Percentiles rank a stretch among this genome's conserved stretches.
phyloP scores from a whole-genome alignment of 2,329 filamentous ascomycete genomes.

The Pseudogymnoascus sp. region DNA sequence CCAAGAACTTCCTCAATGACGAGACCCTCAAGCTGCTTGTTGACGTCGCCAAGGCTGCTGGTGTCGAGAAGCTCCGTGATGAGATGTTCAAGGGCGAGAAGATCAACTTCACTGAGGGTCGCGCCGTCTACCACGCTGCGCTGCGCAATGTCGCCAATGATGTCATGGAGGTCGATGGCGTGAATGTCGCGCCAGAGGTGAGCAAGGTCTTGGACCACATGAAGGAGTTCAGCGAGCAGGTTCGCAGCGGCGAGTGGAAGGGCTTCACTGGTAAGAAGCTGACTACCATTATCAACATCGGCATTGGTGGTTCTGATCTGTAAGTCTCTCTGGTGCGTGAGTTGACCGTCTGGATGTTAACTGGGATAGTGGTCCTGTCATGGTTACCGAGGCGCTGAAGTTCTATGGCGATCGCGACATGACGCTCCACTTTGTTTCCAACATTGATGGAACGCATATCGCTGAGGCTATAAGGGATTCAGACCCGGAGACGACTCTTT shows the following conservation, averaged over 20 bases:
- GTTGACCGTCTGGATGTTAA: not conserved
- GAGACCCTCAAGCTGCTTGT: constrained; percentile 82
- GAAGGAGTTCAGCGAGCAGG: constrained; percentile 94
- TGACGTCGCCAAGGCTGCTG: constrained; percentile 84
- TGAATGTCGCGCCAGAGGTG: constrained; percentile 90
- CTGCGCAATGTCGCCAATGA: constrained; percentile 82
- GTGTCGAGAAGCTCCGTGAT: constrained; percentile 87
- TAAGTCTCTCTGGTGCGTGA: constrained; percentile 41
- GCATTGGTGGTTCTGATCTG: constrained; percentile 97
- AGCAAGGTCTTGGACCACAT: constrained; percentile 90
- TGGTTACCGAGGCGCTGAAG: constrained; percentile 97
- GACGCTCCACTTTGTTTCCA: constrained; percentile 96
- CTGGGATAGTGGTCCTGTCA: constrained; percentile 73
- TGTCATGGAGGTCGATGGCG: constrained; percentile 75
- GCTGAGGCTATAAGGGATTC: constrained; percentile 83
- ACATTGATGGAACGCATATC: constrained; percentile 98
- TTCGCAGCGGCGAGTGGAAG: constrained; percentile 92
- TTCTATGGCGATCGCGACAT: constrained; percentile 78
- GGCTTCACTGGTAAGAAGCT: constrained; percentile 96
- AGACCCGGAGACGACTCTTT: constrained; percentile 95
- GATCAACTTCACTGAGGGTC: constrained; percentile 98
- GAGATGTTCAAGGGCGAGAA: constrained; percentile 95
- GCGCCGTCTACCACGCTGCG: constrained; percentile 91
- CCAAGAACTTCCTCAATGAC: constrained; percentile 95
- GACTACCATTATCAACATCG: constrained; percentile 92